Evolutionary conservation across 495 filamentous ascomycete species (phyloP).

Genomic region (Annulohypoxylon maeteangense): DNA sequence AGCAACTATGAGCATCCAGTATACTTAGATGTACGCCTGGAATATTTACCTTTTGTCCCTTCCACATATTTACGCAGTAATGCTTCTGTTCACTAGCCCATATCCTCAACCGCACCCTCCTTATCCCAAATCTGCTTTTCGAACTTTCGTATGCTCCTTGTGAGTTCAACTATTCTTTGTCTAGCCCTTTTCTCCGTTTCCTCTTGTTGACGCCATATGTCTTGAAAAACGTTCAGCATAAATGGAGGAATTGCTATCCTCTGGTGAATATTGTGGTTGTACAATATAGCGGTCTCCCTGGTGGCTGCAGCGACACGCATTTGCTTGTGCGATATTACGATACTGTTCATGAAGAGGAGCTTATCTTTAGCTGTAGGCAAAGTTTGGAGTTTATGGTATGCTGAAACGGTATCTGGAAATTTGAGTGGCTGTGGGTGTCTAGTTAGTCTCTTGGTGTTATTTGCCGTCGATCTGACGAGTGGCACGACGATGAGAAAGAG

Average conservation of each 20-base stretch:
- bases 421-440: constrained; percentile 75
- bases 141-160: constrained; percentile 65
- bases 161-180: constrained; percentile 63
- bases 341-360: constrained; percentile 62
- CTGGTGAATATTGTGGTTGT: constrained; percentile 75
- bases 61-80: constrained; percentile 43
- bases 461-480: neutral
- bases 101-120: constrained; percentile 74
- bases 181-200: constrained; percentile 60
- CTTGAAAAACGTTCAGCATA: constrained; percentile 71
- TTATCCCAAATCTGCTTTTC: constrained; percentile 82
- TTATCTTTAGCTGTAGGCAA: constrained; percentile 46
- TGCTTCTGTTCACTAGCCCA: constrained; percentile 54
- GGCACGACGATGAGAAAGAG: neutral
- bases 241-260: constrained; percentile 72
- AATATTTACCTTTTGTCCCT: neutral
- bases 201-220: constrained; percentile 75
- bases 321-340: constrained; percentile 82
- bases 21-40: neutral
- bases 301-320: constrained; percentile 81
- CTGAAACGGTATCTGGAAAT: constrained; percentile 86
- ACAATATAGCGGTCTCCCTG: constrained; percentile 84
- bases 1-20: neutral
- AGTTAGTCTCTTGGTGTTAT: neutral
- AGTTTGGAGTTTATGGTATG: constrained; percentile 83